Evolutionary conservation across 2,329 filamentous ascomycete genomes (phyloP), one percentile per base, ranked within the genome.

Genomic region (Stemphylium beticola): DNA sequence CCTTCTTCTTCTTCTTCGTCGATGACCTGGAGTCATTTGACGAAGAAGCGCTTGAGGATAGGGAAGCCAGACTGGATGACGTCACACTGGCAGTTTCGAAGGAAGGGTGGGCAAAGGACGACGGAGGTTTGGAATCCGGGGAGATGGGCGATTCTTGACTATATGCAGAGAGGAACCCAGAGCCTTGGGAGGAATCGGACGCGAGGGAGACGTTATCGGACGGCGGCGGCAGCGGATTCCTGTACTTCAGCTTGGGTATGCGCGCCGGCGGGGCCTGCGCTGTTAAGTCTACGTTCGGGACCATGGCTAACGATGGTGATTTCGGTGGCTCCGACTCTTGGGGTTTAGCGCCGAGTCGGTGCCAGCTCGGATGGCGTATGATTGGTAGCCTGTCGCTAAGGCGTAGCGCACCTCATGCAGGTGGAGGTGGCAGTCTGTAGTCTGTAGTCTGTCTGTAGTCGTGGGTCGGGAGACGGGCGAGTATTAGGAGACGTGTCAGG

Each of bases 241-340:
- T 69, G 58, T 73, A 74, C 38, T 66, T 67, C 53, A 75, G 62
- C 56, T 68, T 74, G 41, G 72, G 72, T 24, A 75, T 69, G 52
- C 72, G 69, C 36, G 62, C 58, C 49, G 58, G 64, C 51, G 61
- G 60, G 57, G 64, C 45, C 44, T 65, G 66, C 39, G 64, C 57
- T 65, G 64, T 65, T 59, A 66, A 53, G 53, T 68, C 63, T 62
- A 64, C 56, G 51, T 49, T 58, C 50, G 61, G 64, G 49, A 67
- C 67, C 71, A 73, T 73, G 55, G 60, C 62, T 57, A 53, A 55
- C 53, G 46, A 49, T 47, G 56, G 63, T 61, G 67, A 66, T 68
- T 63, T 65, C 61, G 61, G 58, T 56, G 43, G 57, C 55, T 57
- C 53, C 55, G 53, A 57, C 7, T 47, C 17, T 61, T 65, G 45